Evolutionary conservation across 140 eudicot species (phyloP).

Genomic region (Anethum foeniculum): DNA sequence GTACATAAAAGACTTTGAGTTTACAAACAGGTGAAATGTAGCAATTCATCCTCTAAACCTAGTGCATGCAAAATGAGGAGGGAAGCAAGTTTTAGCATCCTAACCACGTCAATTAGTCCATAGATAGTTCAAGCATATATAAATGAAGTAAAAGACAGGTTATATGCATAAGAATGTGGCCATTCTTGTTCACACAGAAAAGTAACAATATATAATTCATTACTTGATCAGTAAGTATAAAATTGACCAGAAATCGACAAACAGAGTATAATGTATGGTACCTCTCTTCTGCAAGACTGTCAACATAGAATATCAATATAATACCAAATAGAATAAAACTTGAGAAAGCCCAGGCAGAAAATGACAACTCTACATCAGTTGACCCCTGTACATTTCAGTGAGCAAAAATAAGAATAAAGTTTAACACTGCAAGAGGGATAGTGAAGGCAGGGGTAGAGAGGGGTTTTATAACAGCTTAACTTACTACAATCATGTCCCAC

Average conservation of each 20-base stretch:
- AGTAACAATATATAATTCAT: neutral
- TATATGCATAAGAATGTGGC: neutral
- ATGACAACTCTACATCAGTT: conserved; percentile 54
- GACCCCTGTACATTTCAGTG: conserved; percentile 53
- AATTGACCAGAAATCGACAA: neutral
- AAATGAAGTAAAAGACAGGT: neutral
- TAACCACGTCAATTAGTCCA: neutral
- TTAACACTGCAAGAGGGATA: neutral
- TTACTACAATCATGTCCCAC: conserved; percentile 95
- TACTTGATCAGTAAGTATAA: neutral
- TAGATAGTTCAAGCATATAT: neutral
- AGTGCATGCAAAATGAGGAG: neutral
- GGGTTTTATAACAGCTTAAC: conserved; percentile 21
- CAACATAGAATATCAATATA: conserved; percentile 70
- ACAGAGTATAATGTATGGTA: conserved; percentile 16
- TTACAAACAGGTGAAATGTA: neutral
- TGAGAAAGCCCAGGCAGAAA: conserved; percentile 79
- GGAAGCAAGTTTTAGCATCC: neutral
- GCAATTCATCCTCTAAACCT: neutral
- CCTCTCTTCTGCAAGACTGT: conserved; percentile 93
- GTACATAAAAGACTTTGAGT: neutral
- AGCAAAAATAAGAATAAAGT: conserved; percentile 13
- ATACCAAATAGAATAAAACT: conserved; percentile 71
- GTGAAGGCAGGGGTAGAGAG: neutral
- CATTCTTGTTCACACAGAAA: neutral